Evolutionary conservation across 2,329 filamentous ascomycete species (phyloP), one percentile per base, ranked within the genome.

Genomic region (Camptophora hylomeconis): DNA sequence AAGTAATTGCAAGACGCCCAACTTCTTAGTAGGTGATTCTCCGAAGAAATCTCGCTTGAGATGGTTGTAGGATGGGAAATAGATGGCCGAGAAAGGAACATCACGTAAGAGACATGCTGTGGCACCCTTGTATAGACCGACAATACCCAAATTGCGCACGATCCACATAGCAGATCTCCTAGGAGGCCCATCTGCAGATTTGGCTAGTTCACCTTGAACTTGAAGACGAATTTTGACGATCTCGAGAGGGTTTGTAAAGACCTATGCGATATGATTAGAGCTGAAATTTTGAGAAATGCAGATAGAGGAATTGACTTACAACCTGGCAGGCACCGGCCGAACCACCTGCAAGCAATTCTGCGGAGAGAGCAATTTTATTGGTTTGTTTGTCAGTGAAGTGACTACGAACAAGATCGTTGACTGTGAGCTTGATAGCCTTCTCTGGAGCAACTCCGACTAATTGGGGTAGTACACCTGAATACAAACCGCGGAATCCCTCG

Each of bases 161-260:
- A 98, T 95, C 89, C 89, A 98, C 65, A 95, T 80, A 33, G 89
- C 89, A 7, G 86, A 93, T 43, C 89, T 80, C 57, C 80, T 86
- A 29, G 81, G 82, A 10, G 79, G 71, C 34, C 76, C 78, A 40
- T 89, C 80, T 15, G 82, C 74, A 26, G 67, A 80, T 63, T 94
- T 95, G 41, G 83, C 78, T 22, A 94, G 75, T 58, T 98, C 89
- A 35, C 89, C 89, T 62, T 98, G 89, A 14, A 98, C 80, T 57
- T 98, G 89, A 30, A 98, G 74, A 42, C 89, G 80, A 52, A 98
- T 98, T 67, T 98, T 98, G 64, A 98, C 89, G 50, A 98, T 98
- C 57, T 98, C 89, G 11, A 98, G 74, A 15, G 89, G 89, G 56
- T 95, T 98, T 44, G 84, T 94, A 60, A 95, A 95, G 46, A 94